These are phyloP conservation scores for Perilla frutescens DNA, from an alignment of 257 asterid species.

Conservation along the genomic window DNA sequence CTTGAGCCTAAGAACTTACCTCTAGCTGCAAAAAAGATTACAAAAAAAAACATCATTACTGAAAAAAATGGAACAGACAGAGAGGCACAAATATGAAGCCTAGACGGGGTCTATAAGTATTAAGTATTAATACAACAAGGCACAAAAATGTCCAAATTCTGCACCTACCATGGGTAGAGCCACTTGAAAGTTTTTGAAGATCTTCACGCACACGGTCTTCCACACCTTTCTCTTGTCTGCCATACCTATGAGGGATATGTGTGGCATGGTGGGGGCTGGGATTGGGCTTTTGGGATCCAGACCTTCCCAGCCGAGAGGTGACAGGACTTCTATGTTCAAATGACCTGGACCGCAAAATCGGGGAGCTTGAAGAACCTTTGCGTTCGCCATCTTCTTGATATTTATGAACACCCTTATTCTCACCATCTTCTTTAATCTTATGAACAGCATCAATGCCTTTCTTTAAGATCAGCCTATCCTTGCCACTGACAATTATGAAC, in stretches of 20 bases:
- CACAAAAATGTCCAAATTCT: constrained; percentile 20
- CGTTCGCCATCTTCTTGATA: constrained; percentile 63
- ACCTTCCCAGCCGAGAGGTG: constrained; percentile 65
- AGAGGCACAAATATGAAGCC: constrained; percentile 2
- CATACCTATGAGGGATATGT: constrained; percentile 58
- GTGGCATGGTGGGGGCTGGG: constrained; percentile 64
- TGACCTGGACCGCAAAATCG: constrained; percentile 70
- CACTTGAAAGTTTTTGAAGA: constrained; percentile 67
- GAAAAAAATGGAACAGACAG: constrained; percentile 29
- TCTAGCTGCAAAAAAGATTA: constrained; percentile 85
- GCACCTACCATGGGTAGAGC: constrained; percentile 84
- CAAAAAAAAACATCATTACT: constrained; percentile 45
- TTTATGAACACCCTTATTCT: constrained; percentile 61
- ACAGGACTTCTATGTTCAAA: constrained; percentile 81
- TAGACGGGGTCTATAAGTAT: constrained; percentile 10
- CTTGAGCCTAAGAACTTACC: constrained; percentile 98
- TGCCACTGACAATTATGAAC: constrained; percentile 95
- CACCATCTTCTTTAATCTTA: constrained; percentile 78
- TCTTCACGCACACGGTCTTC: constrained; percentile 85
- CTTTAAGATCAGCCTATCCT: constrained; percentile 86
- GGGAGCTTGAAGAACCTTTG: constrained; percentile 66
- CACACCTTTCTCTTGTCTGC: constrained; percentile 71
- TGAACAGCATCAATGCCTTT: constrained; percentile 96
- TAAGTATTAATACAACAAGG: constrained; percentile 6
- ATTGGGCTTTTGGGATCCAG: constrained; percentile 69